Percentiles rank a stretch among this genome's conserved stretches.
phyloP scores from a whole-genome alignment of 2,329 filamentous ascomycete species.

The Dactylellina cionopaga region DNA sequence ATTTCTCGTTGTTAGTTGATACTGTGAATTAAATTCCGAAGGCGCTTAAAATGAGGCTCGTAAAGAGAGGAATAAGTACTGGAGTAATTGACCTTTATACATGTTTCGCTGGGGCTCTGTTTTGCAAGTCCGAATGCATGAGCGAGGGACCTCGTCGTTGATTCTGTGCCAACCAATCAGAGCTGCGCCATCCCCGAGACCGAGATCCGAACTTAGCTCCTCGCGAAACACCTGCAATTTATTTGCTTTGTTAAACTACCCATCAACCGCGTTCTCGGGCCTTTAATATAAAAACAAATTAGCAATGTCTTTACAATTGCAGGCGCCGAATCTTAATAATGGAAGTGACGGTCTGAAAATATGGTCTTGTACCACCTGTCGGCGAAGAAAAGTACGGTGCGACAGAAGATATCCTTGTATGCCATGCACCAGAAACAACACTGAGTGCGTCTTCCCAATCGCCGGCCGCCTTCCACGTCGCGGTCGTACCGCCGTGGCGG shows the following conservation, averaged over 20 bases:
- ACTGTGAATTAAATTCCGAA: too few relatives aligned
- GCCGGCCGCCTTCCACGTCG: conserved; percentile 47
- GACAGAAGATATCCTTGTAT: conserved; percentile 57
- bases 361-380: conserved; percentile 55
- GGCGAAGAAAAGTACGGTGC: conserved; percentile 58
- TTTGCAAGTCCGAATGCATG: conserved; percentile 2
- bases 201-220: conserved; percentile 11
- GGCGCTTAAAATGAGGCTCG: too few relatives aligned
- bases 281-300: not conserved
- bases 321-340: conserved; percentile 3
- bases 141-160: not conserved
- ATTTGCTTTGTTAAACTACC: not conserved
- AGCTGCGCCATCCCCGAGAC: not conserved
- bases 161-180: not conserved
- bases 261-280: not conserved
- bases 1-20: too few relatives aligned
- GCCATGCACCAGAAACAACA: conserved; percentile 54
- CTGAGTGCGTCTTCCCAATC: conserved; percentile 50
- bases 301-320: conserved; percentile 11
- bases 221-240: not conserved
- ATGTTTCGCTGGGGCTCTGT: too few relatives aligned
- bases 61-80: too few relatives aligned
- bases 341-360: conserved; percentile 34
- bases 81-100: too few relatives aligned
- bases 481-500: not conserved